Evolutionary conservation across 768 basidiomycete genomes (phyloP).

Genomic region (Pisolithus tinctorius): DNA sequence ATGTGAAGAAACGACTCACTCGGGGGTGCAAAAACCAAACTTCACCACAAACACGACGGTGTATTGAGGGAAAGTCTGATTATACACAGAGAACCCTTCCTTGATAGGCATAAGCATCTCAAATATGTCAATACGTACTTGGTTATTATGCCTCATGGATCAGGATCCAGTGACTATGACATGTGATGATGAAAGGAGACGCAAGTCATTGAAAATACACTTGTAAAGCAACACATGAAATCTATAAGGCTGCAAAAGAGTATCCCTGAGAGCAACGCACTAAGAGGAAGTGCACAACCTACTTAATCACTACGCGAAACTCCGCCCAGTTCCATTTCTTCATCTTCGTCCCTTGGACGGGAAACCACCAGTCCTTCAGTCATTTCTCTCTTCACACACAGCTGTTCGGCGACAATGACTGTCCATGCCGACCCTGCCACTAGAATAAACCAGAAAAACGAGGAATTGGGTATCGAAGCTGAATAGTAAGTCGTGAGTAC

Average conservation of each 20-base stretch:
- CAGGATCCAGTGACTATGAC: no score
- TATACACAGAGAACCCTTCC: no score
- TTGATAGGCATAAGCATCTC: no score
- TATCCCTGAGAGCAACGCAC: not conserved
- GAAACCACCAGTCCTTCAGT: conserved; percentile 65
- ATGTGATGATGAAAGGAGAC: no score
- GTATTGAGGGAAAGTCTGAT: no score
- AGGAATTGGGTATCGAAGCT: conserved; percentile 64
- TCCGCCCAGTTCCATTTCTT: conserved; percentile 50
- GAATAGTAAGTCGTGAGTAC: conserved; percentile 87
- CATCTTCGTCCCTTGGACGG: conserved; percentile 34
- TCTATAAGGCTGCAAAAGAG: not conserved
- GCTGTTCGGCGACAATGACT: conserved; percentile 80
- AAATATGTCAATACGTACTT: no score
- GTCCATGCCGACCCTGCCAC: conserved; percentile 63
- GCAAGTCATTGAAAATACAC: no score
- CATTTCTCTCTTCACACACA: conserved; percentile 90
- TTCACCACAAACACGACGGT: no score
- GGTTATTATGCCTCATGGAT: no score
- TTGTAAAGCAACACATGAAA: not conserved
- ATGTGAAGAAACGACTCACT: no score
- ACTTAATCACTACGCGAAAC: conserved; percentile 52
- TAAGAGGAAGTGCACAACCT: conserved; percentile 29
- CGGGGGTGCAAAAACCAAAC: no score
- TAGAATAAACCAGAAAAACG: conserved; percentile 90